Base-by-base conservation (phyloP, 2,329 filamentous ascomycete species). In the Laburnicola sp. region DNA sequence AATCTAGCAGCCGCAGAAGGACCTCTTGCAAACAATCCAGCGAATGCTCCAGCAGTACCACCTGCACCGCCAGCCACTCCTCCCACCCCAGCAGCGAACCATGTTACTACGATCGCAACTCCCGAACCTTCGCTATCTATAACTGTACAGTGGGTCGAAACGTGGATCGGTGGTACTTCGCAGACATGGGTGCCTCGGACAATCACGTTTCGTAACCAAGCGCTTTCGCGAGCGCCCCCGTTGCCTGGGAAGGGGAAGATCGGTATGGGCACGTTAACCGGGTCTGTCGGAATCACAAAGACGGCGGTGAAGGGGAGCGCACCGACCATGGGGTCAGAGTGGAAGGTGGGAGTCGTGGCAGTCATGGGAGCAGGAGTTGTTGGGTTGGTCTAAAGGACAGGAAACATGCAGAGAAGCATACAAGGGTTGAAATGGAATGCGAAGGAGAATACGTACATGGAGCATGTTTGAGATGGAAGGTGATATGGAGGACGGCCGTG, bases 201-300 rank as follows among this genome's bases (percentile, higher is more conserved):
- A 2, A 51, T 65, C 11, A 69, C 65, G 2, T 51, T 71, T 10
- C 8, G 57, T 56, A 46, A 58, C 54, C 58, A 62, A 43, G 55
- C 51, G 11, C 43, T 37, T 3, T 37, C 32, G 3, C 8, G 25
- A 22, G 16, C 32, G 3, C 30, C 32, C 23, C 60, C 69, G 3
- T 23, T 40, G 16, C 69, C 70, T 7, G 66, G 66, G 1, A 57
- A 50, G 16, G 70, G 70, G 4, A 50, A 54, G 21, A 64, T 74
- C 31, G 71, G 70, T 1, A 64, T 73, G 66, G 70, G 70, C 5
- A 70, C 66, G 27, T 46, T 72, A 48, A 70, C 64, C 23, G 68
- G 65, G 8, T 44, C 63, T 46, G 50, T 56, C 8, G 68, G 67
- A 2, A 41, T 62, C 27, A 67, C 63, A 31, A 63, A 62, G 53